These are phyloP conservation scores for Didymella lethalis DNA, from an alignment of 2,329 filamentous ascomycete genomes.

Conservation along the genomic window DNA sequence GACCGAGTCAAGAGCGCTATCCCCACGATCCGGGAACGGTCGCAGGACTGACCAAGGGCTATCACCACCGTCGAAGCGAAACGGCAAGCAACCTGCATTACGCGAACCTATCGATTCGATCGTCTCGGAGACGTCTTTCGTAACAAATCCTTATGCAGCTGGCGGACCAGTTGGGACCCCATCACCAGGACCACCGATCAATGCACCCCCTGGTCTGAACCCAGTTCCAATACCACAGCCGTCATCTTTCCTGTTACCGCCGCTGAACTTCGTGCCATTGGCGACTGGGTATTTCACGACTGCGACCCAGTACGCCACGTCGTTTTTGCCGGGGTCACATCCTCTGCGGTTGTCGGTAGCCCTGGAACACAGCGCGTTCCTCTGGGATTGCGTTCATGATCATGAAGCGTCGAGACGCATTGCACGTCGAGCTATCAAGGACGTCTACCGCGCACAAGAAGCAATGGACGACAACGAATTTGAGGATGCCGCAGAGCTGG, in stretches of 20 bases:
- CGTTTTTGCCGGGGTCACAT: conserved; percentile 83
- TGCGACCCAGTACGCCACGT: conserved; percentile 76
- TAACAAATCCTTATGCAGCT: conserved; percentile 59
- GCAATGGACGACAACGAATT: conserved; percentile 97
- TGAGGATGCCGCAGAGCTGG: conserved; percentile 86
- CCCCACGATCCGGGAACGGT: conserved; percentile 36
- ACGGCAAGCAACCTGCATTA: conserved; percentile 51
- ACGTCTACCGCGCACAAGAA: conserved; percentile 90
- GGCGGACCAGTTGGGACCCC: conserved; percentile 52
- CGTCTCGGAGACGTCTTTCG: conserved; percentile 59
- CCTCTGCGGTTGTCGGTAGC: conserved; percentile 89
- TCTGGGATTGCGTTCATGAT: conserved; percentile 92
- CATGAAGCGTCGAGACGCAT: conserved; percentile 75
- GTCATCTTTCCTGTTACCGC: conserved; percentile 79
- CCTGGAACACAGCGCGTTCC: conserved; percentile 89
- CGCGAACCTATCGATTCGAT: conserved; percentile 59
- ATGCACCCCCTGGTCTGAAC: conserved; percentile 55
- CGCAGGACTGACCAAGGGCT: conserved; percentile 37
- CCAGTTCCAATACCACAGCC: conserved; percentile 54
- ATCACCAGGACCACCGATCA: conserved; percentile 52
- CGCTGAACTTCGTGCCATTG: conserved; percentile 81
- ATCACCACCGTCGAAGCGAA: conserved; percentile 44
- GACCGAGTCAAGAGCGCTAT: conserved; percentile 38
- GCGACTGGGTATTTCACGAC: conserved; percentile 82
- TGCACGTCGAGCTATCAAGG: conserved; percentile 82